Percentiles rank a stretch among this genome's conserved stretches.
These are phyloP conservation scores for Physocladia obscura DNA, from an alignment of 192 early-diverging fungal genomes.

Conservation along the genomic window DNA sequence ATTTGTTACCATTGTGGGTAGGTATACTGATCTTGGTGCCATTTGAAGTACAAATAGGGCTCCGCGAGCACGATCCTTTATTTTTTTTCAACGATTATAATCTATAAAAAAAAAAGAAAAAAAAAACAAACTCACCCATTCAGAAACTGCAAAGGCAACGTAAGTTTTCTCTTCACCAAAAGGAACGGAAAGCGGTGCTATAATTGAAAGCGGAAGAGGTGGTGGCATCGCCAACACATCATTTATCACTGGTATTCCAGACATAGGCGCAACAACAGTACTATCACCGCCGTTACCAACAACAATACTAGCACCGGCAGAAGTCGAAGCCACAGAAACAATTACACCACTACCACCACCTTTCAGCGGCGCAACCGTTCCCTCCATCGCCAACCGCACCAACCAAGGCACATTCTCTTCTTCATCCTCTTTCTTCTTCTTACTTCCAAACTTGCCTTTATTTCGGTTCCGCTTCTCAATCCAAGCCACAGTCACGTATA, in stretches of 20 bases:
- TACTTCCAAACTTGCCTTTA: conserved; percentile 26
- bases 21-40: conserved; percentile 40
- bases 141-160: conserved; percentile 38
- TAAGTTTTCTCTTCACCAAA: conserved; percentile 24
- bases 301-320: background rate
- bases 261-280: background rate
- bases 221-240: background rate
- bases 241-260: no score
- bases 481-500: conserved; percentile 48
- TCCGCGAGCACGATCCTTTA: conserved; percentile 29
- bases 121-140: conserved; percentile 32
- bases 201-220: background rate
- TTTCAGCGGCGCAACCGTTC: conserved; percentile 37
- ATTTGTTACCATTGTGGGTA: conserved; percentile 34
- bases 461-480: conserved; percentile 49
- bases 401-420: conserved; percentile 38
- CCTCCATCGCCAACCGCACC: conserved; percentile 33
- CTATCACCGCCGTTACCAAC: background rate
- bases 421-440: conserved; percentile 21
- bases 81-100: background rate
- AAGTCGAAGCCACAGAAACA: background rate
- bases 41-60: conserved; percentile 42
- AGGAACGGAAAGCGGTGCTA: conserved; percentile 1
- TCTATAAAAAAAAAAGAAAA: background rate
- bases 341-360: background rate